Base-by-base conservation (phyloP, 73 alveolate genomes). In the Paramecium octaurelia region DNA sequence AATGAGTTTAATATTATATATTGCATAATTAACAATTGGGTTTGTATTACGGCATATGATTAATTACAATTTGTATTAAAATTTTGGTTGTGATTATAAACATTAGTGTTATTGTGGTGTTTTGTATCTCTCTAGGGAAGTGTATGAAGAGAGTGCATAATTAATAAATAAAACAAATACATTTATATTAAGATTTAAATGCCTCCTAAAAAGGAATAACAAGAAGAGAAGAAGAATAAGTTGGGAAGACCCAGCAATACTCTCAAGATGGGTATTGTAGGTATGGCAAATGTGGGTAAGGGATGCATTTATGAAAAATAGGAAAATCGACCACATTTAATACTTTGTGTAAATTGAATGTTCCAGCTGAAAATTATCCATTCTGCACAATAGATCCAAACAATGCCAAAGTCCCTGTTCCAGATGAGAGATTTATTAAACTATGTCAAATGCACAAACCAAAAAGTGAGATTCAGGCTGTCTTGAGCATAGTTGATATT, bases 361-460 rank as follows among this genome's bases (percentile, higher is more conserved):
- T 98, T 27, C 99, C 99, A 3, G 99, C 99, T 38, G 99, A 98
- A 93, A 98, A 98, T 96, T 97, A 96, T 92, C 99, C 99, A 43
- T 98, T 98, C 95, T 98, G 99, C 95, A 98, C 99, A 29, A 98
- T 97, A 27, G 99, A 98, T 87, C 99, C 99, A 16, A 97, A 98
- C 68, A 93, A 95, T 43, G 99, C 99, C 34, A 98, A 97, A 94
- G 99, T 97, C 68, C 95, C 92, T 70, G 98, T 98, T 71, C 99
- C 99, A 8, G 99, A 98, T 86, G 95, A 92, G 8, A 95, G 99
- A 85, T 98, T 96, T 83, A 98, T 96, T 84, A 95, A 95, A 86
- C 93, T 98, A 59, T 64, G 90, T 31, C 48, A 89, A 89, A 89
- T 89, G 68, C 92, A 96, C 93, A 95, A 93, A 71, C 99, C 99